Percentiles rank a stretch among this genome's conserved stretches.
Conservation (phyloP, 352 stramenopile genomes). For the Albugo laibachii region DNA sequence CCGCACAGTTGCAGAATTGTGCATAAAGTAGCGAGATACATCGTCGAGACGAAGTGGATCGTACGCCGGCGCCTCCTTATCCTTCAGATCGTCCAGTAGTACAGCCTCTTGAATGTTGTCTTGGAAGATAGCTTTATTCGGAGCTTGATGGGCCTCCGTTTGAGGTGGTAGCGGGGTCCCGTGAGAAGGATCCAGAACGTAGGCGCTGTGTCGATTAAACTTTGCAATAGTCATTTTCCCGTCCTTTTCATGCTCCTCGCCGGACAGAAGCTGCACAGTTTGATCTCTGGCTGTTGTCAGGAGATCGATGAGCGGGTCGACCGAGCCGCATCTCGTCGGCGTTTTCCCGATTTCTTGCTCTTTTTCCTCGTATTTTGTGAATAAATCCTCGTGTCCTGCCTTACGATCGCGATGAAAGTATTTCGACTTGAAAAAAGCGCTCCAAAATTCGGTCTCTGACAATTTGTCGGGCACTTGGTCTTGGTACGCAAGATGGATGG, state of each 20-base stretch:
- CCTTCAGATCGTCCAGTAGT: conserved; percentile 42
- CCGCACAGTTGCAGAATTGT: conserved; percentile 1
- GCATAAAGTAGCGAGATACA: conserved; percentile 66
- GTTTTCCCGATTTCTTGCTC: conserved; percentile 30
- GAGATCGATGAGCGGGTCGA: conserved; percentile 63
- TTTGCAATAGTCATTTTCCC: conserved; percentile 62
- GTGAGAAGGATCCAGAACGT: conserved; percentile 57
- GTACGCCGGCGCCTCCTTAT: conserved; percentile 26
- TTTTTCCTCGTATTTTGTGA: conserved; percentile 69
- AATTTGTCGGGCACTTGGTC: conserved; percentile 75
- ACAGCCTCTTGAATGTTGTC: conserved; percentile 44
- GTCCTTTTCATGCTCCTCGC: conserved; percentile 15
- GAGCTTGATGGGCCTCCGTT: conserved; percentile 14
- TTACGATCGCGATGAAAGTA: conserved; percentile 78
- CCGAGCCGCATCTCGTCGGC: conserved; percentile 24
- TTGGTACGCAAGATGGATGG: conserved; percentile 70
- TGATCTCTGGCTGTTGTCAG: conserved; percentile 47
- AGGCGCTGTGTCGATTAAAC: conserved; percentile 70
- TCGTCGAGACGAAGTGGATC: conserved; percentile 67
- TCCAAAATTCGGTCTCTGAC: conserved; percentile 79
- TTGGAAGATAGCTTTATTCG: conserved; percentile 11
- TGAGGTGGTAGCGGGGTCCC: conserved; percentile 12
- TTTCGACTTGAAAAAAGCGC: conserved; percentile 78
- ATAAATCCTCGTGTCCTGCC: conserved; percentile 63
- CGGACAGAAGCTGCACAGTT: conserved; percentile 11